A percentile compares a stretch with the other conserved stretches of the same genome.
phyloP scores from a whole-genome alignment of 208 protist species.

The Trypanosomatidae sp. region DNA sequence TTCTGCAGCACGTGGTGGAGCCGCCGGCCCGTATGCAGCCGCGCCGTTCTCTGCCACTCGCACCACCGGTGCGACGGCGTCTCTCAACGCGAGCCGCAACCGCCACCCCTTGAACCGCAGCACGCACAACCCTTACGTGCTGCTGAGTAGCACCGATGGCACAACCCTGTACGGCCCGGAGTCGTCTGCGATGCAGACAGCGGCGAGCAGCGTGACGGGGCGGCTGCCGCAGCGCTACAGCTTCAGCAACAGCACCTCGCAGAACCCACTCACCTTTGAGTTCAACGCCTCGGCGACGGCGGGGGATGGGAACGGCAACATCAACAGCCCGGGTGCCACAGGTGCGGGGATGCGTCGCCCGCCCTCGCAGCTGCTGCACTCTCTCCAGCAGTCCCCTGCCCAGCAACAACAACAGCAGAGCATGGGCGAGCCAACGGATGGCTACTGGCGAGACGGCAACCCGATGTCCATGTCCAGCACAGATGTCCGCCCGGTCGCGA shows the following conservation, averaged over 20 bases:
- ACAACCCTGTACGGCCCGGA: not conserved
- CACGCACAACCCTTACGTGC: conserved; percentile 35
- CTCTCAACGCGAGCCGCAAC: conserved; percentile 10
- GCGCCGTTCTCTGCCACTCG: not conserved
- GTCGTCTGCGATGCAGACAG: not conserved
- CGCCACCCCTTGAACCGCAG: conserved; percentile 23
- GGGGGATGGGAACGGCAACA: no score
- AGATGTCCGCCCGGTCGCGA: conserved; percentile 12
- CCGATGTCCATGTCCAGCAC: conserved; percentile 20
- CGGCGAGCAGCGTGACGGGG: not conserved
- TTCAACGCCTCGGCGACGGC: conserved; percentile 21
- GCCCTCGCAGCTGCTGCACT: no score
- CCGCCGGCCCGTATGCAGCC: not conserved
- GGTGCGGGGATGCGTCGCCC: no score
- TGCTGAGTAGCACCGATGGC: conserved; percentile 27
- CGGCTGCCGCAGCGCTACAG: no score
- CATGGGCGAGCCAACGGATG: not conserved
- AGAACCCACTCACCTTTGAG: conserved; percentile 35
- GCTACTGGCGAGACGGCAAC: conserved; percentile 24
- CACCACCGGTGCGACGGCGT: not conserved
- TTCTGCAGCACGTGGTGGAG: not conserved
- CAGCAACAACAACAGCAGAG: conserved; percentile 2
- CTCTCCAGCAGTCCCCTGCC: not conserved
- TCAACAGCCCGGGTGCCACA: no score
- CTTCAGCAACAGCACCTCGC: conserved; percentile 41